A percentile compares a stretch with the other conserved stretches of the same genome.
phyloP scores from a whole-genome alignment of 768 basidiomycete genomes.

The Gymnopilus junonius region DNA sequence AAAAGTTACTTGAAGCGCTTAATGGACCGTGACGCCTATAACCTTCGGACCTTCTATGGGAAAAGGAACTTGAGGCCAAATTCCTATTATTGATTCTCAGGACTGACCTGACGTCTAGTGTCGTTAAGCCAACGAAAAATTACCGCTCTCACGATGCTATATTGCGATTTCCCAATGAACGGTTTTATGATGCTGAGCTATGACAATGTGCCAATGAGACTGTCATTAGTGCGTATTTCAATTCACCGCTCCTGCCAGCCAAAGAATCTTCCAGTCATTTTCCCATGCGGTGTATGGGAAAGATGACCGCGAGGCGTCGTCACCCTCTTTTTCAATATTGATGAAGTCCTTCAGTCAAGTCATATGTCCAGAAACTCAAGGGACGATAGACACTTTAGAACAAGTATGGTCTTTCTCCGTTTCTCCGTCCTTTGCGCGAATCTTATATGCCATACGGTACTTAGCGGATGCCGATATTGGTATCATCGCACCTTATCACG shows the following conservation, averaged over 20 bases:
- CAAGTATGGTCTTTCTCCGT: constrained; percentile 38
- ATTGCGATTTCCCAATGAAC: constrained; percentile 61
- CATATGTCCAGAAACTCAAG: constrained; percentile 47
- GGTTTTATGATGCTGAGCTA: constrained; percentile 62
- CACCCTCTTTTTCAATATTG: constrained; percentile 76
- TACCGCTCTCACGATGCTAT: constrained; percentile 69
- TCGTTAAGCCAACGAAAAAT: constrained; percentile 67
- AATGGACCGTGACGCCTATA: constrained; percentile 51
- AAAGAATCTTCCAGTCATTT: constrained; percentile 61
- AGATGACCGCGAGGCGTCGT: constrained; percentile 67
- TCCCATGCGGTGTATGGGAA: constrained; percentile 63
- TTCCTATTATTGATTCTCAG: background rate
- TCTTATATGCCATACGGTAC: background rate
- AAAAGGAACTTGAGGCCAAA: constrained; percentile 16
- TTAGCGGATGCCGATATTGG: constrained; percentile 60
- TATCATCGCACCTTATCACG: constrained; percentile 65
- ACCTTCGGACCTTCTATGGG: constrained; percentile 29
- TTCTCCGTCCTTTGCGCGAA: background rate
- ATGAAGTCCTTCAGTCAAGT: constrained; percentile 59
- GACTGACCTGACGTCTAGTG: constrained; percentile 35
- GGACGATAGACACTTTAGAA: constrained; percentile 38
- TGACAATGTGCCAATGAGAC: constrained; percentile 46
- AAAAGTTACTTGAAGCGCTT: constrained; percentile 65
- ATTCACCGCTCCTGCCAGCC: constrained; percentile 44
- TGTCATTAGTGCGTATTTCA: constrained; percentile 43